These are phyloP conservation scores for Musa itinerans DNA, from an alignment of 176 grass and related monocot genomes.

Conservation along the genomic window DNA sequence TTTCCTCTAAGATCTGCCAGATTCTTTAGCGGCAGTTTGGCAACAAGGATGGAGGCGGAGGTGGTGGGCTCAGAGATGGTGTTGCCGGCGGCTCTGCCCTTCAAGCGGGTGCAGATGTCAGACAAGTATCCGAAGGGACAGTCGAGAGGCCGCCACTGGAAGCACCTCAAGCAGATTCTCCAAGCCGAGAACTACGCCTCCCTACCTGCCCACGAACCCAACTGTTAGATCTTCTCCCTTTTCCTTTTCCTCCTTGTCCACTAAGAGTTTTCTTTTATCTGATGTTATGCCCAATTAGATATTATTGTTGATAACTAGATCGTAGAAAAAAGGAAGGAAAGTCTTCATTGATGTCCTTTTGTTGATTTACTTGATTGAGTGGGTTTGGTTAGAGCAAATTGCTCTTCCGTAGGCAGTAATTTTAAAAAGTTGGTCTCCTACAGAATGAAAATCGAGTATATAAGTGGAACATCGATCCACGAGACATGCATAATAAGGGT, in stretches of 20 bases:
- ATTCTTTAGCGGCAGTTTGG: not conserved
- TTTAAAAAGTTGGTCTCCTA: not conserved
- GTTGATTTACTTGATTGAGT: not conserved
- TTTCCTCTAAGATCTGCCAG: not conserved
- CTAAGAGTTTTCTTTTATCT: not conserved
- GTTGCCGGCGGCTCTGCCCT: conserved; percentile 43
- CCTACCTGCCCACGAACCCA: conserved; percentile 49
- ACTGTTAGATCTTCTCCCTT: conserved; percentile 39
- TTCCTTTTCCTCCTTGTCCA: not conserved
- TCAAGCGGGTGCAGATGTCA: conserved; percentile 83
- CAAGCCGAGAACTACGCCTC: conserved; percentile 57
- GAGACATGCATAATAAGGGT: too few relatives aligned
- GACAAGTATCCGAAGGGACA: conserved; percentile 96
- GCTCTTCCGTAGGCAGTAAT: not conserved
- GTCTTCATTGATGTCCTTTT: not conserved
- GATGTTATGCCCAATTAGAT: not conserved
- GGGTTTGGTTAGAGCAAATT: not conserved
- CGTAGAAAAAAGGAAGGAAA: not conserved
- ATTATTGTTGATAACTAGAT: not conserved
- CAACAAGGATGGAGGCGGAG: conserved; percentile 52
- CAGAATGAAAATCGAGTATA: not conserved
- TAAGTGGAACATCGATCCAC: not conserved
- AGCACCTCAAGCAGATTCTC: conserved; percentile 83
- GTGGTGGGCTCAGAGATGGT: conserved; percentile 59
- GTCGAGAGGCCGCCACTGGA: conserved; percentile 83